These are phyloP conservation scores for Kregervanrija fluxuum DNA, from an alignment of 805 yeast species.

Conservation along the genomic window DNA sequence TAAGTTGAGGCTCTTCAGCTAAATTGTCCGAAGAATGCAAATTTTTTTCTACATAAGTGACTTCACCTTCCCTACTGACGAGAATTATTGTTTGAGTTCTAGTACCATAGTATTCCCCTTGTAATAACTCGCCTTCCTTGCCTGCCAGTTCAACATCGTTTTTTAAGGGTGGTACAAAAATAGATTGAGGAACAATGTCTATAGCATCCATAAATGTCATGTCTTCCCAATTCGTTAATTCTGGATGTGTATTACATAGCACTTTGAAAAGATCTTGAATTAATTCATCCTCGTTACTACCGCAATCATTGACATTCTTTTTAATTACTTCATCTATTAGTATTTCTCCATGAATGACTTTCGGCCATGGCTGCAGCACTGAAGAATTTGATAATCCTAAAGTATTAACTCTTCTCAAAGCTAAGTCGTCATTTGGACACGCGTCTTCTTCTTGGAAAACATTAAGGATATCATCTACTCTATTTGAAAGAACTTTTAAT, in stretches of 20 bases:
- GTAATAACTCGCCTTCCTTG: no score
- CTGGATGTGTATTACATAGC: conserved; percentile 37
- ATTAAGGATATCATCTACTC: conserved; percentile 27
- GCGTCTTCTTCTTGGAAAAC: conserved; percentile 10
- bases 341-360: conserved; percentile 58
- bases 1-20: conserved; percentile 15
- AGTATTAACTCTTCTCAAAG: conserved; percentile 23
- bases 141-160: conserved; percentile 32
- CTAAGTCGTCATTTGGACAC: background rate
- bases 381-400: conserved; percentile 65
- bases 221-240: conserved; percentile 23
- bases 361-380: conserved; percentile 68
- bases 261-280: conserved; percentile 46
- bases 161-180: conserved; percentile 66
- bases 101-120: conserved; percentile 61
- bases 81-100: conserved; percentile 77
- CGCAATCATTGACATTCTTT: conserved; percentile 12
- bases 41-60: conserved; percentile 57
- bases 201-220: conserved; percentile 22
- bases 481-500: conserved; percentile 42
- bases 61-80: conserved; percentile 40
- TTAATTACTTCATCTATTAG: conserved; percentile 39
- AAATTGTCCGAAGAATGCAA: conserved; percentile 42
- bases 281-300: conserved; percentile 30
- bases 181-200: conserved; percentile 45